Conservation (phyloP, 805 yeast genomes). For the Grigorovia transvaalensis region DNA sequence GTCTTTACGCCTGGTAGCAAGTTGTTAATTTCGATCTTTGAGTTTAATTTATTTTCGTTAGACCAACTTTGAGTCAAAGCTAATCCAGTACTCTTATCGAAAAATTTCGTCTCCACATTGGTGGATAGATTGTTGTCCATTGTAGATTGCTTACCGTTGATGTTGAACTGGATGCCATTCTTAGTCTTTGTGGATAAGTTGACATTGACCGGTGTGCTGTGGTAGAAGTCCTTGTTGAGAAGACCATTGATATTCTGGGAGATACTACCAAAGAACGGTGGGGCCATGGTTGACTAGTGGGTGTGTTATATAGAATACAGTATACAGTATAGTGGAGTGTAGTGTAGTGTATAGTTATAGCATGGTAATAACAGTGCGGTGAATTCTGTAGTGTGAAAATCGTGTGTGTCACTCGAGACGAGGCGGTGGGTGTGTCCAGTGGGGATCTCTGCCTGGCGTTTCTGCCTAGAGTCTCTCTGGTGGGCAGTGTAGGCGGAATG, state of each 20-base stretch:
- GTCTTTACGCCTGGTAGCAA: slow-evolving; percentile 93
- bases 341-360: background rate
- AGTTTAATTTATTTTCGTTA: slow-evolving; percentile 81
- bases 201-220: slow-evolving; percentile 73
- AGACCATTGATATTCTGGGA: slow-evolving; percentile 88
- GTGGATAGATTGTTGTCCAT: slow-evolving; percentile 78
- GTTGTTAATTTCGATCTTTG: slow-evolving; percentile 88
- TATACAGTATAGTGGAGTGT: background rate
- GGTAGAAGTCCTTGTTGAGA: slow-evolving; percentile 87
- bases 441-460: too few relatives aligned
- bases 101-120: slow-evolving; percentile 80
- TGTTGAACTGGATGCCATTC: slow-evolving; percentile 90
- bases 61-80: slow-evolving; percentile 97
- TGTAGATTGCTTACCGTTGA: slow-evolving; percentile 78
- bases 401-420: too few relatives aligned
- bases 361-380: too few relatives aligned
- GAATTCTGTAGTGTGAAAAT: too few relatives aligned
- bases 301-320: background rate
- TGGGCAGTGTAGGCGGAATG: too few relatives aligned
- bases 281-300: slow-evolving; percentile 45
- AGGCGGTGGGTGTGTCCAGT: too few relatives aligned
- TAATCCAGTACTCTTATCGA: slow-evolving; percentile 86
- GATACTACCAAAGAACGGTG: slow-evolving; percentile 88
- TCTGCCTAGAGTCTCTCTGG: too few relatives aligned
- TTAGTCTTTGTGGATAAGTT: slow-evolving; percentile 91